Percentiles rank a stretch among this genome's conserved stretches.
phyloP scores from a whole-genome alignment of 169 alveolate genomes.

The Pseudocohnilembus persalinus region DNA sequence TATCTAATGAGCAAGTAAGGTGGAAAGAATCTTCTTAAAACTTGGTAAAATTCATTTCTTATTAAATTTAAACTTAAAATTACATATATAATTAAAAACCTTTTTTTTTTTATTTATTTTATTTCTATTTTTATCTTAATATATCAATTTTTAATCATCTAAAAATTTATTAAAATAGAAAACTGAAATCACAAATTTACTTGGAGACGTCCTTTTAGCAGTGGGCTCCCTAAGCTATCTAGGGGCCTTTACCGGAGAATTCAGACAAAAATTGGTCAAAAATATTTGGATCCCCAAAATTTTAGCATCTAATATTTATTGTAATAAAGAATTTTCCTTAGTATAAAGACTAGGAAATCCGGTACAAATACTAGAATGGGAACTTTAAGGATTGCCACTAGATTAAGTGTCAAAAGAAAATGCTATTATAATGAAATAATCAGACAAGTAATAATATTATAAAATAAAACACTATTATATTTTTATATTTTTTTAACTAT shows the following conservation, averaged over 20 bases:
- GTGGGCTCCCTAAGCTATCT: constrained; percentile 88
- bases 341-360: constrained; percentile 76
- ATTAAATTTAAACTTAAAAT: too few relatives aligned
- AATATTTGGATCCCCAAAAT: constrained; percentile 76
- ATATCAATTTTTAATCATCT: too few relatives aligned
- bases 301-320: constrained; percentile 59
- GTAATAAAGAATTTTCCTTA: constrained; percentile 64
- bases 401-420: constrained; percentile 87
- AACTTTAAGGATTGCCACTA: constrained; percentile 74
- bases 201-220: constrained; percentile 87
- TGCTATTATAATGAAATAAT: constrained; percentile 80
- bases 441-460: constrained; percentile 43
- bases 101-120: too few relatives aligned
- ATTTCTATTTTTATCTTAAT: too few relatives aligned
- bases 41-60: too few relatives aligned
- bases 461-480: too few relatives aligned
- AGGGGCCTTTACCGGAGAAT: constrained; percentile 83
- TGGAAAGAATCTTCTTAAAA: constrained; percentile 68
- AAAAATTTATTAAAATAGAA: too few relatives aligned
- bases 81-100: too few relatives aligned
- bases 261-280: constrained; percentile 66
- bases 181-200: constrained; percentile 43
- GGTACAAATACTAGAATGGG: constrained; percentile 81
- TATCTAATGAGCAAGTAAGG: constrained; percentile 73
- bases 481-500: too few relatives aligned